Evolutionary conservation across 2,329 filamentous ascomycete genomes (phyloP).

Genomic region (Fusarium duplospermum): DNA sequence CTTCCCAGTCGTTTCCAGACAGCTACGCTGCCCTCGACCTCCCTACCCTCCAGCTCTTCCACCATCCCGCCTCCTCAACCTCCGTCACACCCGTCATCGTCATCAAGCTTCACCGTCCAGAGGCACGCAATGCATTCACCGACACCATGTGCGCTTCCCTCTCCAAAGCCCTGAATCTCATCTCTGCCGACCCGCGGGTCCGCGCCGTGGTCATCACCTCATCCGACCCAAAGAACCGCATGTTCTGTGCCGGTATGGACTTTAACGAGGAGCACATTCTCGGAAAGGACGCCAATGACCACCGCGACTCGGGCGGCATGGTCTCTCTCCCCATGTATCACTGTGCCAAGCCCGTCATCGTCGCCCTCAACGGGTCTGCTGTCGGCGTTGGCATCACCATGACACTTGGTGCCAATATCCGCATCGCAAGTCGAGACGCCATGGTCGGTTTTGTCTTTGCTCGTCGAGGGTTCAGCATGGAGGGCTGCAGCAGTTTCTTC

Average conservation of each 20-base stretch:
- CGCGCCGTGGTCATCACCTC: conserved; percentile 66
- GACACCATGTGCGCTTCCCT: conserved; percentile 72
- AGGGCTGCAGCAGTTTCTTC: conserved; percentile 78
- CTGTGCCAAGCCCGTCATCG: conserved; percentile 69
- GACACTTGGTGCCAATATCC: conserved; percentile 66
- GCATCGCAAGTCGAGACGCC: conserved; percentile 65
- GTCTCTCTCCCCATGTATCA: conserved; percentile 66
- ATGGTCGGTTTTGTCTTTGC: conserved; percentile 82
- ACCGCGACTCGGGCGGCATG: conserved; percentile 65
- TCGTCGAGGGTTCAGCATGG: conserved; percentile 76
- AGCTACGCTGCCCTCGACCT: conserved; percentile 57
- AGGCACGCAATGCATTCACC: conserved; percentile 77
- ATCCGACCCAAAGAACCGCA: conserved; percentile 58
- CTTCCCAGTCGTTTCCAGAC: conserved; percentile 40
- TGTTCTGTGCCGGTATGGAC: conserved; percentile 71
- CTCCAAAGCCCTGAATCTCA: conserved; percentile 61
- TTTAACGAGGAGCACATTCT: conserved; percentile 53
- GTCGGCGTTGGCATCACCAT: conserved; percentile 73
- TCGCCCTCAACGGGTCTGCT: conserved; percentile 68
- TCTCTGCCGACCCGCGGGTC: conserved; percentile 66
- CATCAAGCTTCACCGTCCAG: conserved; percentile 71
- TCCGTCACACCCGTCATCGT: conserved; percentile 71
- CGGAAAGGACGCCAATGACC: conserved; percentile 43
- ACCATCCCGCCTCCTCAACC: conserved; percentile 62
- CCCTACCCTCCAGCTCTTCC: conserved; percentile 59